Percentiles rank a stretch among this genome's conserved stretches.
Conservation (phyloP, 345 rosid species). For the Populus alba region DNA sequence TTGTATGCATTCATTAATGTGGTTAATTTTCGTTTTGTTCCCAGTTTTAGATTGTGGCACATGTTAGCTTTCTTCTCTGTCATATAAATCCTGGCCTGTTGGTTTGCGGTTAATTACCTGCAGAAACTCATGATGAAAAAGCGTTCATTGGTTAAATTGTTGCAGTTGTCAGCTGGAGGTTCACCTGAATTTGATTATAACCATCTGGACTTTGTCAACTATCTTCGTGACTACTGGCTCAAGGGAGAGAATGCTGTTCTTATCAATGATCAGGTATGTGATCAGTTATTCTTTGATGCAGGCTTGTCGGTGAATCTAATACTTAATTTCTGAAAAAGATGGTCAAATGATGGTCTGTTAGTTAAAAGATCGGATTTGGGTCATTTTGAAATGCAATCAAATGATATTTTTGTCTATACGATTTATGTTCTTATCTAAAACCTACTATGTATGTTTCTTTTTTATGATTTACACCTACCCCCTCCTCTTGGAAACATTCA, state of each 20-base stretch:
- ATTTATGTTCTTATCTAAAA: background rate
- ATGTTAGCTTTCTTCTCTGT: background rate
- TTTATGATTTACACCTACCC: background rate
- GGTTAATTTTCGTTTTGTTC: background rate
- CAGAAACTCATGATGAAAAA: slow-evolving; percentile 24
- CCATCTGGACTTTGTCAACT: slow-evolving; percentile 24
- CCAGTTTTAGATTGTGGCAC: background rate
- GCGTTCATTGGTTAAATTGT: slow-evolving; percentile 10
- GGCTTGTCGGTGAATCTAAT: background rate
- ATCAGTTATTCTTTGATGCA: background rate
- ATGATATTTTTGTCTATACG: background rate
- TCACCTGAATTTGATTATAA: slow-evolving; percentile 11
- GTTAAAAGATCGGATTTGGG: background rate
- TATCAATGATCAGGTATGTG: slow-evolving; percentile 45
- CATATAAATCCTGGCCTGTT: background rate
- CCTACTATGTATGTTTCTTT: background rate
- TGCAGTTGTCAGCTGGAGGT: slow-evolving; percentile 27
- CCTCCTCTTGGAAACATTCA: background rate
- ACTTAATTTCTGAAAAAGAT: background rate
- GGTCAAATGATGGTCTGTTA: background rate
- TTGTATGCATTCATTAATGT: too few species aligned
- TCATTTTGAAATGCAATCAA: background rate
- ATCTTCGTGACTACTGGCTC: slow-evolving; percentile 30
- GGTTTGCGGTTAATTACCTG: slow-evolving; percentile 15
- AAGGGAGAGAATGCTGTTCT: slow-evolving; percentile 38